These are phyloP conservation scores for Atkinsonella texensis DNA, from an alignment of 2,329 filamentous ascomycete species.

Conservation along the genomic window DNA sequence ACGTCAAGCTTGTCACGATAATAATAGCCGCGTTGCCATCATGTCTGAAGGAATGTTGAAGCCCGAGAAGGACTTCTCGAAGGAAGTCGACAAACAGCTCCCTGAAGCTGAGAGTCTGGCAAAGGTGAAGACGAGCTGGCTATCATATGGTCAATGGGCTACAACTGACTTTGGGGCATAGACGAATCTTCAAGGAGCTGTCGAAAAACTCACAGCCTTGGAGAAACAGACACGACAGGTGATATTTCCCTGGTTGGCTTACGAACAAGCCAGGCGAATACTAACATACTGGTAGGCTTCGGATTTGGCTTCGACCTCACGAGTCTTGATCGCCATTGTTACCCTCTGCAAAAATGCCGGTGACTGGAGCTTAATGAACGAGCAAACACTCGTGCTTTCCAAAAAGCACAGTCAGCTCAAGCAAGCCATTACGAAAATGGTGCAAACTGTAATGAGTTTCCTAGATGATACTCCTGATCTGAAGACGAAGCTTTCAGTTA, in stretches of 20 bases:
- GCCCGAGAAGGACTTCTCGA: conserved; percentile 97
- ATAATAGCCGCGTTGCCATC: conserved; percentile 12
- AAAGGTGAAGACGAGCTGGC: conserved; percentile 41
- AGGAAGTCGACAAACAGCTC: conserved; percentile 86
- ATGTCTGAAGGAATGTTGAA: conserved; percentile 81
- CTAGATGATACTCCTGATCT: conserved; percentile 73
- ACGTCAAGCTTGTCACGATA: background rate
- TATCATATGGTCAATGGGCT: conserved; percentile 22
- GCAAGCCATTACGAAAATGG: conserved; percentile 98
- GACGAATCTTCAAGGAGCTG: conserved; percentile 71
- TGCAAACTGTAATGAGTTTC: conserved; percentile 90
- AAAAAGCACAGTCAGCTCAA: conserved; percentile 99
- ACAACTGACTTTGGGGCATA: conserved; percentile 19
- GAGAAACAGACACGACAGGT: conserved; percentile 98
- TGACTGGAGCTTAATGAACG: conserved; percentile 91
- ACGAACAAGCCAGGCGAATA: conserved; percentile 8
- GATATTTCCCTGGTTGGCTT: conserved; percentile 15
- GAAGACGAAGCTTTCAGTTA: conserved; percentile 83
- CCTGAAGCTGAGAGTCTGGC: conserved; percentile 84
- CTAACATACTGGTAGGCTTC: conserved; percentile 53
- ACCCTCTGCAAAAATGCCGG: conserved; percentile 87
- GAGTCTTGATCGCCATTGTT: conserved; percentile 76
- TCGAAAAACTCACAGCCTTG: conserved; percentile 83
- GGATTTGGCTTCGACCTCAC: conserved; percentile 88
- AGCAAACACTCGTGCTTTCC: conserved; percentile 88